Conservation (phyloP, 202 grass and related monocot species). For the Carex sylvatica region DNA sequence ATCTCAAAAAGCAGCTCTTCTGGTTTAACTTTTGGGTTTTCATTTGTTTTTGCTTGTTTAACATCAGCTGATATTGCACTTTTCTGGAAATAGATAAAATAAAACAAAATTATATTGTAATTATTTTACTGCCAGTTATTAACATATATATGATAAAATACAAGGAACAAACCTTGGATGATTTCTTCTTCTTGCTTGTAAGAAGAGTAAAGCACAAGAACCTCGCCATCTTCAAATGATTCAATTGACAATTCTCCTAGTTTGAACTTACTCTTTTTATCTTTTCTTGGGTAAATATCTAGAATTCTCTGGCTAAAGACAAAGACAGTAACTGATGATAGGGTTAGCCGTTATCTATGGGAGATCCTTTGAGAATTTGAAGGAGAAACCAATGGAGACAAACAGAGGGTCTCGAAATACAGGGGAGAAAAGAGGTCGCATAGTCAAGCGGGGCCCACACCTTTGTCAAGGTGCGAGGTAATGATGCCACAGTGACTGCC, state of each 20-base stretch:
- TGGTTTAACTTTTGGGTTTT: slow-evolving; percentile 55
- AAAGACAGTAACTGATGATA: background rate
- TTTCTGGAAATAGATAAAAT: slow-evolving; percentile 33
- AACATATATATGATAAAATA: background rate
- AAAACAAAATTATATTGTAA: background rate
- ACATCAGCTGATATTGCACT: slow-evolving; percentile 23
- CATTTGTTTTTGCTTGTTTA: slow-evolving; percentile 37
- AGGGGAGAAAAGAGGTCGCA: slow-evolving; percentile 33
- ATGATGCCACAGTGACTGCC: slow-evolving; percentile 45
- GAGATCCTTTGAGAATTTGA: slow-evolving; percentile 41
- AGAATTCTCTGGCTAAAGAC: background rate
- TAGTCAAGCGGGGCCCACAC: slow-evolving; percentile 35
- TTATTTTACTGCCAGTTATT: background rate
- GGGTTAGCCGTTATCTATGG: slow-evolving; percentile 79
- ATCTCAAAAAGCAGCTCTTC: slow-evolving; percentile 49
- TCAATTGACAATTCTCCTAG: background rate
- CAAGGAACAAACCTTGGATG: slow-evolving; percentile 35
- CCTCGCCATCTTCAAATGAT: slow-evolving; percentile 44
- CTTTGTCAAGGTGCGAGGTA: slow-evolving; percentile 46
- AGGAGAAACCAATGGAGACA: slow-evolving; percentile 32
- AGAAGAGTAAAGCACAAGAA: slow-evolving; percentile 65
- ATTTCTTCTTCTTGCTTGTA: slow-evolving; percentile 50
- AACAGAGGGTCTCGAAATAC: slow-evolving; percentile 20
- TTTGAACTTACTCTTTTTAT: background rate
- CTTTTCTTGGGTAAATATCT: background rate